Conservation (phyloP, 257 asterid species). For the Craterostigma plantagineum region DNA sequence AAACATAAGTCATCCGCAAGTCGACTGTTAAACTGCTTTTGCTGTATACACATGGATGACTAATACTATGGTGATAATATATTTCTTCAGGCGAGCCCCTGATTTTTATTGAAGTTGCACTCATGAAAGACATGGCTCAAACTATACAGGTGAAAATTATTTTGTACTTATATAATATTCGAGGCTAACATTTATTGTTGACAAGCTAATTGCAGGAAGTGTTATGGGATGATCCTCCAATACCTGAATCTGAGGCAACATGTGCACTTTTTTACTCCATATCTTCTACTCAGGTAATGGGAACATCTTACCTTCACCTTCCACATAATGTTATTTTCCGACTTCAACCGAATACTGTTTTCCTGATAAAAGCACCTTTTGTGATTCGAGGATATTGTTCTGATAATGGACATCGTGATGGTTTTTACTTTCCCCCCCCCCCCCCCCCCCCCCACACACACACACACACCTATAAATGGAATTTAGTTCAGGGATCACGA, state of each 20-base stretch:
- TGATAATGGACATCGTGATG: too few species aligned
- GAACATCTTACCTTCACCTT: not conserved
- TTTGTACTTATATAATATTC: slow-evolving; percentile 3
- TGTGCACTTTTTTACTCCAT: slow-evolving; percentile 93
- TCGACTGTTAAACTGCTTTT: too few species aligned
- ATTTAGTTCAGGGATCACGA: too few species aligned
- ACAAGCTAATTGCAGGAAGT: slow-evolving; percentile 51
- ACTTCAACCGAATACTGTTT: too few species aligned
- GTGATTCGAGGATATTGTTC: too few species aligned
- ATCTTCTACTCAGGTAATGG: slow-evolving; percentile 80
- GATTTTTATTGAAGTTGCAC: slow-evolving; percentile 93
- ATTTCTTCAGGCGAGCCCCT: slow-evolving; percentile 74
- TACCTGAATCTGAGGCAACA: slow-evolving; percentile 64
- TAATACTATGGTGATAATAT: slow-evolving; percentile 9
- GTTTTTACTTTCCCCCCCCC: too few species aligned
- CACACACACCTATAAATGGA: too few species aligned
- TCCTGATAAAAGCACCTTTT: too few species aligned
- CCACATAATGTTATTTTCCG: too few species aligned
- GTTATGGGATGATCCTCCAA: slow-evolving; percentile 88
- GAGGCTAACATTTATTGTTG: slow-evolving; percentile 8
- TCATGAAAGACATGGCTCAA: slow-evolving; percentile 62
- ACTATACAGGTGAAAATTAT: slow-evolving; percentile 49
- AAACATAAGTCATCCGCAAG: too few species aligned
- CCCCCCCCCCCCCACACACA: too few species aligned
- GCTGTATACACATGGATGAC: not conserved